Evolutionary conservation across 1,139 yeast genomes (phyloP).

Genomic region (Debaryomyces subglobosus): DNA sequence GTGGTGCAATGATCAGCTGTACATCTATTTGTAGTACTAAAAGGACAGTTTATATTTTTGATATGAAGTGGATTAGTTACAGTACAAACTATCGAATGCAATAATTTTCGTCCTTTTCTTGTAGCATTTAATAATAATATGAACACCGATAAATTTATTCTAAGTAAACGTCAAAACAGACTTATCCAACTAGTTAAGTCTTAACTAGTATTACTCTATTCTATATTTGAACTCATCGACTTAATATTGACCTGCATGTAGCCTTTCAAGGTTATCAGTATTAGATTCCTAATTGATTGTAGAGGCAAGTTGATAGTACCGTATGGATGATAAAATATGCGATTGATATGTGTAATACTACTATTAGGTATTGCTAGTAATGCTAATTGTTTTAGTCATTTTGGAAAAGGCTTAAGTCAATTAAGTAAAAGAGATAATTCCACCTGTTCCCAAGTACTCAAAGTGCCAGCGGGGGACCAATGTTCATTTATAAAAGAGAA

Average conservation of each 20-base stretch:
- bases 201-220: neutral
- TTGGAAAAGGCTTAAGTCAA: neutral
- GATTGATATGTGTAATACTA: neutral
- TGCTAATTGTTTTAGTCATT: neutral
- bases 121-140: neutral
- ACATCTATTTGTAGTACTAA: slow-evolving; percentile 39
- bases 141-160: neutral
- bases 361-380: neutral
- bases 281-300: neutral
- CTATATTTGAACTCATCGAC: neutral
- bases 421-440: slow-evolving; percentile 1
- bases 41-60: neutral
- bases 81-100: neutral
- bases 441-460: slow-evolving; percentile 8
- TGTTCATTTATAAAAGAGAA: slow-evolving; percentile 45
- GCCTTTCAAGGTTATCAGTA: neutral
- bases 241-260: neutral
- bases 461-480: slow-evolving; percentile 34
- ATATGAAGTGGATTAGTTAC: neutral
- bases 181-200: neutral
- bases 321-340: slow-evolving; percentile 1
- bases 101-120: neutral
- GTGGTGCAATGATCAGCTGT: slow-evolving; percentile 75
- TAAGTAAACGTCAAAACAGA: neutral
- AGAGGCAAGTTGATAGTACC: neutral